A percentile compares a stretch with the other conserved stretches of the same genome.
These are phyloP conservation scores for Termitomyces titanicus DNA, from an alignment of 768 basidiomycete species.

Conservation along the genomic window DNA sequence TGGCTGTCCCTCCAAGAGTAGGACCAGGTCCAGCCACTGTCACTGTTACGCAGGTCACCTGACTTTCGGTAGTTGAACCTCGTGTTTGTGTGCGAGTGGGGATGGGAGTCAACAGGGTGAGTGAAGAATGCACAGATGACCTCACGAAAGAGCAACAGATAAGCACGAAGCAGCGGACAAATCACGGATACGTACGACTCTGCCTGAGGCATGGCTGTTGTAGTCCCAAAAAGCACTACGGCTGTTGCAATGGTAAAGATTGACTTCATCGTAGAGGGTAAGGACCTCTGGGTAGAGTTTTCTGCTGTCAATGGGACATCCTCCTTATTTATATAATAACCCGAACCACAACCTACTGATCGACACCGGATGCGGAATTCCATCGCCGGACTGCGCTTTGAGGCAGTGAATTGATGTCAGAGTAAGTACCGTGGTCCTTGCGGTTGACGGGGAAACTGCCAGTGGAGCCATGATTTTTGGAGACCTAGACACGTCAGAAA, in stretches of 20 bases:
- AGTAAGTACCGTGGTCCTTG: neutral
- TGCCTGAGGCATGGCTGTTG: conserved; percentile 1
- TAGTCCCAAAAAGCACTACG: neutral
- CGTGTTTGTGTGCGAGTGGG: neutral
- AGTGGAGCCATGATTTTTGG: neutral
- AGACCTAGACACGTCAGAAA: too few relatives aligned
- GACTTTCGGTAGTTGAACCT: neutral
- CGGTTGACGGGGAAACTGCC: neutral
- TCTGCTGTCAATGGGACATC: neutral
- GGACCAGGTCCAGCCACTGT: neutral
- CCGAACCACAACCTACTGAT: neutral
- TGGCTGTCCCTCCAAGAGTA: neutral
- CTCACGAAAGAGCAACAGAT: neutral
- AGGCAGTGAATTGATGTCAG: neutral
- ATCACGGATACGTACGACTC: neutral
- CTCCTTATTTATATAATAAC: neutral
- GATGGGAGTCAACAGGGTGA: neutral
- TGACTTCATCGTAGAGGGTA: neutral
- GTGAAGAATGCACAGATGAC: neutral
- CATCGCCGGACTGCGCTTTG: neutral
- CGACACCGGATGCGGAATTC: neutral
- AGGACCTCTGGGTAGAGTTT: neutral
- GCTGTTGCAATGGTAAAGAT: neutral
- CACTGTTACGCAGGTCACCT: neutral
- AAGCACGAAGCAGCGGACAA: neutral